phyloP scores from a whole-genome alignment of 1,284 basidiomycete species.

The Leucocoprinus gongylophorus region DNA sequence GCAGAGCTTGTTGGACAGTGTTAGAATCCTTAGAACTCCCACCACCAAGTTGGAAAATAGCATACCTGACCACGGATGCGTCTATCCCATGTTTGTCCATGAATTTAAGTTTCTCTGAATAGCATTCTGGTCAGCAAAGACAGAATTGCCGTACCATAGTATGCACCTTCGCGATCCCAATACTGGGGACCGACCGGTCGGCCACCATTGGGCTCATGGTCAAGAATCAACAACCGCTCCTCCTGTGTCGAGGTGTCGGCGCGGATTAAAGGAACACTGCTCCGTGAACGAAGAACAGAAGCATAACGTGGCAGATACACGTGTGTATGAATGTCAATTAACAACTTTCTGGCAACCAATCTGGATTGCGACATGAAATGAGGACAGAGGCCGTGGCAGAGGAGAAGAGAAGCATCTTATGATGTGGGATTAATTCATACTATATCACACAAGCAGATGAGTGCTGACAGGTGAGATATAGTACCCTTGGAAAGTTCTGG shows the following conservation, averaged over 20 bases:
- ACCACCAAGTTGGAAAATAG: neutral
- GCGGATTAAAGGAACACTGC: constrained; percentile 61
- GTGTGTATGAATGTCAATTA: constrained; percentile 78
- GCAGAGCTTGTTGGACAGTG: constrained; percentile 45
- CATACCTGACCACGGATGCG: constrained; percentile 58
- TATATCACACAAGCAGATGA: neutral
- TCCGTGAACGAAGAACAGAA: constrained; percentile 52
- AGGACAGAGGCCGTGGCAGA: neutral
- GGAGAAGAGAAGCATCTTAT: neutral
- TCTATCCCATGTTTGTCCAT: constrained; percentile 75
- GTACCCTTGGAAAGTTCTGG: neutral
- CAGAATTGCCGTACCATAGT: neutral
- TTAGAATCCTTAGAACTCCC: neutral
- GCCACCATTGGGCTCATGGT: constrained; percentile 71
- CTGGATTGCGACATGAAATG: neutral
- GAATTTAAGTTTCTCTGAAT: constrained; percentile 60
- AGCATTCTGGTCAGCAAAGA: constrained; percentile 6
- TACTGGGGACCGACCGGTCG: constrained; percentile 57
- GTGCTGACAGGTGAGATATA: neutral
- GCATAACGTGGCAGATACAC: constrained; percentile 75
- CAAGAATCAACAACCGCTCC: constrained; percentile 67
- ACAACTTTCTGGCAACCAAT: constrained; percentile 28
- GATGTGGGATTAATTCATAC: neutral
- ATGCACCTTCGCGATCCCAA: constrained; percentile 56
- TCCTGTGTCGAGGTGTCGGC: constrained; percentile 42